Conservation (phyloP, 345 rosid genomes). For the Tarenaya hassleriana region DNA sequence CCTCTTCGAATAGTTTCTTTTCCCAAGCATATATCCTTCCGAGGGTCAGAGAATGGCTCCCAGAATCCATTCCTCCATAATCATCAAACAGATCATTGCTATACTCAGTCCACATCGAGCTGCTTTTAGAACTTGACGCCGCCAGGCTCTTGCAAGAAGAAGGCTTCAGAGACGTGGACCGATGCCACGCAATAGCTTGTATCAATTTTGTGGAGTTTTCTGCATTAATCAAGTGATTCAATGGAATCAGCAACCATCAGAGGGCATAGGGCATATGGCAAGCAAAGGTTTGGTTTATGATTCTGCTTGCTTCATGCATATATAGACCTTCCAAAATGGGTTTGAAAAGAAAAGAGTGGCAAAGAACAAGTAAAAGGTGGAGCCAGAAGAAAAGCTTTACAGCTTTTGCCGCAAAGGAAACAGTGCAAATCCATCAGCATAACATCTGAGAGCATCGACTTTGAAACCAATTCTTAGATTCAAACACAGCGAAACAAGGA, state of each 20-base stretch:
- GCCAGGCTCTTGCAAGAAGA: conserved; percentile 30
- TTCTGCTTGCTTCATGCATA: no score
- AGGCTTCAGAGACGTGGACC: conserved; percentile 28
- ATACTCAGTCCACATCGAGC: conserved; percentile 30
- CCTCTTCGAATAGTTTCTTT: conserved; percentile 41
- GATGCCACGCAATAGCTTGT: conserved; percentile 28
- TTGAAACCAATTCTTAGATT: neutral
- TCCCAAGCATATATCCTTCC: conserved; percentile 44
- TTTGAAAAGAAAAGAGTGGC: no score
- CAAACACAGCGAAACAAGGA: neutral
- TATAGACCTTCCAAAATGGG: no score
- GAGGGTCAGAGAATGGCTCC: conserved; percentile 35
- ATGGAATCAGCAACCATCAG: no score
- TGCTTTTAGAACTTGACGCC: conserved; percentile 28
- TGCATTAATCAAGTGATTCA: conserved; percentile 19
- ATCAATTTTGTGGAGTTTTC: conserved; percentile 34
- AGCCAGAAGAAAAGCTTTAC: no score
- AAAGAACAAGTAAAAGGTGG: no score
- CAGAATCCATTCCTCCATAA: conserved; percentile 30
- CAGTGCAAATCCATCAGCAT: no score
- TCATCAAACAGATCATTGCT: conserved; percentile 28
- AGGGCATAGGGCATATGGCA: no score
- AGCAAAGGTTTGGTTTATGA: no score
- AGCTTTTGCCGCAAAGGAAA: no score
- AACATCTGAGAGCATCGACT: no score